These are phyloP conservation scores for Acephala macrosclerotiorum DNA, from an alignment of 2,329 filamentous ascomycete species.

Conservation along the genomic window DNA sequence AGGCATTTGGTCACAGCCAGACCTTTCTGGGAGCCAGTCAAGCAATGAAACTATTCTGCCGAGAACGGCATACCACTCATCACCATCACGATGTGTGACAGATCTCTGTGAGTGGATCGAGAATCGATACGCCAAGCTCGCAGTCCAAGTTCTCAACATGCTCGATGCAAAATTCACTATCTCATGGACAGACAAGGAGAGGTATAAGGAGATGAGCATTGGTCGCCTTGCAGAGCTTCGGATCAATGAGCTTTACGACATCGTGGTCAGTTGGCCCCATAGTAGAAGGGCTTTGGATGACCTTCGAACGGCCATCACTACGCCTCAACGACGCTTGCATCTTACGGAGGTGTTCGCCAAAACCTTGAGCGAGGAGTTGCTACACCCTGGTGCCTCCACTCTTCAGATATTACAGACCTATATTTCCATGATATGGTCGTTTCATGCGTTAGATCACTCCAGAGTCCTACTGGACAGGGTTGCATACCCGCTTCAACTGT, in stretches of 20 bases:
- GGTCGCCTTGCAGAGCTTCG: conserved; percentile 72
- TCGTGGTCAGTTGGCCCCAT: conserved; percentile 77
- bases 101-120: conserved; percentile 73
- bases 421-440: conserved; percentile 80
- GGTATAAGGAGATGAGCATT: conserved; percentile 75
- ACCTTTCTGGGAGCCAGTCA: conserved; percentile 9
- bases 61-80: conserved; percentile 43
- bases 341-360: conserved; percentile 74
- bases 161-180: conserved; percentile 46
- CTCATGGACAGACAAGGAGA: conserved; percentile 64
- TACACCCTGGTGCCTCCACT: conserved; percentile 80
- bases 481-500: conserved; percentile 75
- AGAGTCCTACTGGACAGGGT: conserved; percentile 80
- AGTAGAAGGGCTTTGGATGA: conserved; percentile 78
- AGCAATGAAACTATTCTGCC: conserved; percentile 37
- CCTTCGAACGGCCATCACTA: conserved; percentile 73
- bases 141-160: conserved; percentile 64
- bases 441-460: conserved; percentile 77
- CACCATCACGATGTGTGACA: conserved; percentile 61
- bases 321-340: conserved; percentile 71
- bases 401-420: conserved; percentile 79
- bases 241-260: conserved; percentile 78
- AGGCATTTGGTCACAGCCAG: conserved; percentile 60
- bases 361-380: conserved; percentile 68
- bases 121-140: conserved; percentile 69